Base-by-base conservation (phyloP, 768 basidiomycete genomes). In the Cyclocybe cylindracea region DNA sequence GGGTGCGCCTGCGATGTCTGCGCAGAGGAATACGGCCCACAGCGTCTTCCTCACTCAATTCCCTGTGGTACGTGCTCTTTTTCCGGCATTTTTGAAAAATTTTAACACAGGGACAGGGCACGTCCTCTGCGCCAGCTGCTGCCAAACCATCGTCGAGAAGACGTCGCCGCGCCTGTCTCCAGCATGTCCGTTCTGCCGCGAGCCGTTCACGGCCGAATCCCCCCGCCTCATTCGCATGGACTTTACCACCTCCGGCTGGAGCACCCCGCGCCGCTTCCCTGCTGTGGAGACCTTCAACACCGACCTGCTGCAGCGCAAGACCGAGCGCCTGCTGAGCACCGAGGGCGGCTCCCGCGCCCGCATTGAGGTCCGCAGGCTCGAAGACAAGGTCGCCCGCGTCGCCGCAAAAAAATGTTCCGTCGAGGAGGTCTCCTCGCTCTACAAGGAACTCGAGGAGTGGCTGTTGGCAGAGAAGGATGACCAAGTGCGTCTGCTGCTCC, bases 1-100 rank as follows among this genome's bases (percentile, higher is more conserved):
- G 87, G 87, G 71, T 90, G 86, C 69, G 78, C 85, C 69, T 91
- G 89, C 85, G 89, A 91, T 79, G 89, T 91, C 66, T 91, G 89
- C 78, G 89, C 89, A 64, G 89, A 91, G 73, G 88, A 91, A 77
- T 91, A 81, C 71, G 85, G 85, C 66, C 75, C 82, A 51, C 84
- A 84, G 61, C 84, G 83, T 68, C 73, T 81, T 56, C 89, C 89
- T 55, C 86, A 91, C 68, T 88, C 83, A 46, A 90, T 91, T 66
- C 86, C 89, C 54, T 91, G 89, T 72, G 89, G 89, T 89, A 46
- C 58, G 80, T 69, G 18, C 55, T 55, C 59, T 67, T 65, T 66
- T 60, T 43, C 51, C 29, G 53, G 46, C 49, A 39, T 45, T 50
- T 45, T 46, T 39, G 39, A 60, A 65, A 62, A 54, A 60, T 58